phyloP scores from a whole-genome alignment of 2,329 filamentous ascomycete genomes.

The Uncinocarpus reesii region DNA sequence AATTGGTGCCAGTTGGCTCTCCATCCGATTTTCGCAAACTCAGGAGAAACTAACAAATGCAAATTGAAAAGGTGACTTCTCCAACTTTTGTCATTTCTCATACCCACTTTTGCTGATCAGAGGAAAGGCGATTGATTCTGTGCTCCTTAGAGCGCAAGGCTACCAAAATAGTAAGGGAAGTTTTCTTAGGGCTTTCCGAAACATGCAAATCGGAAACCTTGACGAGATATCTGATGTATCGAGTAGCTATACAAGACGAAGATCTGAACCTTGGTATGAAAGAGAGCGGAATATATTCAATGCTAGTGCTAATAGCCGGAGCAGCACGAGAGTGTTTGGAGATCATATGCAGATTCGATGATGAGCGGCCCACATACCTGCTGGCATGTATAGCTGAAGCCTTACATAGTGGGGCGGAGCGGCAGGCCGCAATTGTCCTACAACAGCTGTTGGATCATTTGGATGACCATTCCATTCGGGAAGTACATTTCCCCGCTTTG shows the following conservation, averaged over 20 bases:
- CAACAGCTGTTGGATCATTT: constrained; percentile 51
- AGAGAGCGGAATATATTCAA: constrained; percentile 9
- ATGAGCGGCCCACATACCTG: constrained; percentile 52
- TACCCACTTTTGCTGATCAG: constrained; percentile 12
- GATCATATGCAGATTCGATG: constrained; percentile 44
- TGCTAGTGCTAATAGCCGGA: neutral
- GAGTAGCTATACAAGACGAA: constrained; percentile 51
- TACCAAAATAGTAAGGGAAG: constrained; percentile 43
- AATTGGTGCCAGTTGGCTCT: constrained; percentile 63
- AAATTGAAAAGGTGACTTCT: constrained; percentile 55
- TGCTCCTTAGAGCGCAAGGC: constrained; percentile 55
- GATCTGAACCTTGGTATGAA: constrained; percentile 45
- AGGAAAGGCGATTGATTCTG: constrained; percentile 59
- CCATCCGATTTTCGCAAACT: constrained; percentile 55
- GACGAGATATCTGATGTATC: constrained; percentile 67
- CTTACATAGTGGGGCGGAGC: constrained; percentile 52
- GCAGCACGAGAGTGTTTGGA: constrained; percentile 55
- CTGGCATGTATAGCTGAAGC: constrained; percentile 75
- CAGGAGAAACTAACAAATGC: constrained; percentile 54
- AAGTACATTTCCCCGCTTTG: constrained; percentile 52
- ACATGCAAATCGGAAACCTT: constrained; percentile 50
- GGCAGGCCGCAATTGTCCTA: constrained; percentile 50
- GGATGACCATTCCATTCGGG: constrained; percentile 39
- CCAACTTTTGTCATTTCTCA: neutral
- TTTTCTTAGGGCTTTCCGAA: constrained; percentile 52